Evolutionary conservation across 805 yeast species (phyloP).

Genomic region (Yarrowia sp.): DNA sequence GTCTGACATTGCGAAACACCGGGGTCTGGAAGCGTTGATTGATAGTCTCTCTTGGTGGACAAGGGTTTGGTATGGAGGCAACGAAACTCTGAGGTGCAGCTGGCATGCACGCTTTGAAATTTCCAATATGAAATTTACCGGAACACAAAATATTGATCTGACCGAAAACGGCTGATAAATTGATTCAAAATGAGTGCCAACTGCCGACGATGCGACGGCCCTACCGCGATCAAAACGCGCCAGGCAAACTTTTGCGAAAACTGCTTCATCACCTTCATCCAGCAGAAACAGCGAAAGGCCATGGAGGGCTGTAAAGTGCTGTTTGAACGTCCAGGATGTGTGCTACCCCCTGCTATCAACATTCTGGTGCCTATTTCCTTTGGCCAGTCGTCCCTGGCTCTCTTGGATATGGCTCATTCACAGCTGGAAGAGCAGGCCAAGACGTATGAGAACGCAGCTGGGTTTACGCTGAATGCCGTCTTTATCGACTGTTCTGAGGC

Average conservation of each 20-base stretch:
- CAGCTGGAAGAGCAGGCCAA: slow-evolving; percentile 66
- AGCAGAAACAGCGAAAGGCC: slow-evolving; percentile 80
- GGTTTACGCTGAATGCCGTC: slow-evolving; percentile 66
- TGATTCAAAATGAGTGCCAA: background rate
- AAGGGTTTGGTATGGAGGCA: slow-evolving; percentile 22
- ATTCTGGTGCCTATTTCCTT: slow-evolving; percentile 69
- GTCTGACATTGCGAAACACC: slow-evolving; percentile 8
- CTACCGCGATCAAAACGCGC: slow-evolving; percentile 24
- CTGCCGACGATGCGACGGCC: slow-evolving; percentile 27
- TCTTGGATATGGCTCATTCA: slow-evolving; percentile 69
- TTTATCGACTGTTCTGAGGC: slow-evolving; percentile 51
- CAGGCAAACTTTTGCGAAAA: slow-evolving; percentile 39
- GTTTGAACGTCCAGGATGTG: slow-evolving; percentile 53
- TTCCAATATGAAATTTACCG: background rate
- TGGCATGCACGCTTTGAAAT: background rate
- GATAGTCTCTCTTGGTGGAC: background rate
- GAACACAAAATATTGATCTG: background rate
- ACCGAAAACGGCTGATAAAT: background rate
- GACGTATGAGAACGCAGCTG: slow-evolving; percentile 70
- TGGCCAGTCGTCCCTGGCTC: slow-evolving; percentile 70
- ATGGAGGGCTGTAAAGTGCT: slow-evolving; percentile 82
- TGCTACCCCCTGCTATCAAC: slow-evolving; percentile 51
- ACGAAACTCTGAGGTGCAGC: slow-evolving; percentile 13
- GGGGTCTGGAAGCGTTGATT: background rate
- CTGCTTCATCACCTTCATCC: slow-evolving; percentile 76